Evolutionary conservation across 1,284 basidiomycete genomes (phyloP), one percentile per base, ranked within the genome.

Genomic region (Peniophora sp.): DNA sequence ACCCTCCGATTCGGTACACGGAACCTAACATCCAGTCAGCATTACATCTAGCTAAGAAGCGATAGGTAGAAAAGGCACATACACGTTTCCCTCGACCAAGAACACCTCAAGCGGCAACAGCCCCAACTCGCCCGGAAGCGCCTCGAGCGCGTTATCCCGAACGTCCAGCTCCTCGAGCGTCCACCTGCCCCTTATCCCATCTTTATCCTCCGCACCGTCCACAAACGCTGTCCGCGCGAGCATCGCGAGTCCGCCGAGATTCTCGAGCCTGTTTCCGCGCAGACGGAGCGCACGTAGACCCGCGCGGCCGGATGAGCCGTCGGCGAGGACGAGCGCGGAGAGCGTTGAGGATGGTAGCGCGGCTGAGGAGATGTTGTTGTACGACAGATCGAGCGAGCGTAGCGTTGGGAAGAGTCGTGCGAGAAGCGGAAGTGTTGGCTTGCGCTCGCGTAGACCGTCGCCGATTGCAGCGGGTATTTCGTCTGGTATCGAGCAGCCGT

Each of bases 31-130:
- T n/a, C 36, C 52, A 36, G n/a, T n/a, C n/a, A n/a, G n/a, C n/a
- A n/a, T 24, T 39, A 51, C 17, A 57, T 57, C 41, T 39, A 3
- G 12, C 44, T 36, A 47, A 45, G 43, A 39, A 12, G 34, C 47
- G 36, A 43, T n/a, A 24, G 17, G 19, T 41, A 12, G 23, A 45
- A 52, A 32, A 49, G 47, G n/a, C 5, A 78, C 86, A 70, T 63
- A 89, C 86, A 74, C 67, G 65, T 91, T 91, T n/a, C 88, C 88
- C 60, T 91, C 89, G 34, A 91, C 89, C 57, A 89, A 65, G 52
- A 91, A 80, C 11, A 88, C 81, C 50, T 90, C 87, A 57, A 91
- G 64, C 20, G 88, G 83, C 46, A 91, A 61, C 54, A 89, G 60
- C 12, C 89, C 89, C 49, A 90, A 62, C 60, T 83, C 80, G 3